phyloP scores from a whole-genome alignment of 2,329 filamentous ascomycete species.

The Cordyceps cicadae region DNA sequence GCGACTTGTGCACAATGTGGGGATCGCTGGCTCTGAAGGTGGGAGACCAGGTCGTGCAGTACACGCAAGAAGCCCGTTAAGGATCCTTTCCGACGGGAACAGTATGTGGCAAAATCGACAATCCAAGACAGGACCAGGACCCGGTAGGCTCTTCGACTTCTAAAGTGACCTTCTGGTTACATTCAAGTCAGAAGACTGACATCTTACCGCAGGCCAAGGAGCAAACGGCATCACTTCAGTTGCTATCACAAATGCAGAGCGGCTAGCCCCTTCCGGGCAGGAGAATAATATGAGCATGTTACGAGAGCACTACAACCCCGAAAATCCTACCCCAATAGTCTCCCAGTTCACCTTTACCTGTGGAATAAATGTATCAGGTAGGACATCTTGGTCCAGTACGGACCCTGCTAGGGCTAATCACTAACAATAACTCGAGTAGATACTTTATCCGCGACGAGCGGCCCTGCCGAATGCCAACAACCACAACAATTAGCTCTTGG shows the following conservation, averaged over 20 bases:
- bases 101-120: constrained; percentile 46
- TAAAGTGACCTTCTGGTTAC: not conserved
- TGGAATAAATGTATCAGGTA: constrained; percentile 77
- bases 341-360: constrained; percentile 96
- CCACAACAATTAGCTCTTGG: constrained; percentile 1
- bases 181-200: not conserved
- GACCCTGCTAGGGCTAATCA: too few species aligned
- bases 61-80: constrained; percentile 54
- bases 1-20: constrained; percentile 41
- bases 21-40: constrained; percentile 76
- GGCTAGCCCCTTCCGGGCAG: constrained; percentile 56
- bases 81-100: constrained; percentile 50
- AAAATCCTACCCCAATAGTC: constrained; percentile 58
- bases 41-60: constrained; percentile 68
- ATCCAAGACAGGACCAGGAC: constrained; percentile 28
- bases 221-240: constrained; percentile 75
- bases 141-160: not conserved
- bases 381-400: constrained; percentile 63
- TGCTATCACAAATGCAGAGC: constrained; percentile 83
- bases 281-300: constrained; percentile 45
- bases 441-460: constrained; percentile 17
- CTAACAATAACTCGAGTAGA: not conserved
- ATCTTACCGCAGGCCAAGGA: constrained; percentile 31
- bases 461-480: constrained; percentile 11
- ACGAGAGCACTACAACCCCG: constrained; percentile 65